Conservation (phyloP, 164 flowering plant species). For the Piper longum region DNA sequence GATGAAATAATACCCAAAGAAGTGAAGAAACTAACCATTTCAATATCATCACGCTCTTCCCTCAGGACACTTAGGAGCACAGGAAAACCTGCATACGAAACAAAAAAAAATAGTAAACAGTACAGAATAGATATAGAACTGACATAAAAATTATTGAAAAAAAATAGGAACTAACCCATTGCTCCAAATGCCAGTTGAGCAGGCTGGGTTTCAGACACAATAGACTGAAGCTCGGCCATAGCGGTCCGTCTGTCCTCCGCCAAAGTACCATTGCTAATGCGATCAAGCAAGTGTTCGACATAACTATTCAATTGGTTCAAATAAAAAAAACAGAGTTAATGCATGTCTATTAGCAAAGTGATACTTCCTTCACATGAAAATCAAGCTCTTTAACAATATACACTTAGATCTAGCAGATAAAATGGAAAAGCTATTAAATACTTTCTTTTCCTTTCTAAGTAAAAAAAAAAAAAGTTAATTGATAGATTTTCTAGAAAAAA, state of each 20-base stretch:
- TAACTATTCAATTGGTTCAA: constrained; percentile 26
- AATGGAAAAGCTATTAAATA: not conserved
- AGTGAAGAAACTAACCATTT: constrained; percentile 48
- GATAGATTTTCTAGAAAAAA: not conserved
- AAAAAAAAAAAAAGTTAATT: too few relatives aligned
- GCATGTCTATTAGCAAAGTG: not conserved
- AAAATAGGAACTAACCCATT: constrained; percentile 42
- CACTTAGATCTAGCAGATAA: not conserved
- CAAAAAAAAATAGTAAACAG: constrained; percentile 2
- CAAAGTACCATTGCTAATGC: constrained; percentile 80
- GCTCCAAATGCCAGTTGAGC: constrained; percentile 97
- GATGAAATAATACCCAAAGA: not conserved
- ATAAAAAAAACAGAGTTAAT: not conserved
- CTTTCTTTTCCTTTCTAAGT: too few relatives aligned
- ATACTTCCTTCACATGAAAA: too few relatives aligned
- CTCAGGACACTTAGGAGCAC: constrained; percentile 66
- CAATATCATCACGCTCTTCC: constrained; percentile 91
- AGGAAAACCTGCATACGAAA: constrained; percentile 65
- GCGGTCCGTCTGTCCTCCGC: constrained; percentile 90
- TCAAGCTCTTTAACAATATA: not conserved
- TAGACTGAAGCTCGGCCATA: constrained; percentile 76
- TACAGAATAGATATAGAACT: not conserved
- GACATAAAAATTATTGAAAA: not conserved
- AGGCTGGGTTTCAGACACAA: constrained; percentile 73
- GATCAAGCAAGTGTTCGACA: constrained; percentile 87